Percentiles rank a stretch among this genome's conserved stretches.
Evolutionary conservation across 169 alveolate species (phyloP).

Genomic region (Plasmodium chabaudi): DNA sequence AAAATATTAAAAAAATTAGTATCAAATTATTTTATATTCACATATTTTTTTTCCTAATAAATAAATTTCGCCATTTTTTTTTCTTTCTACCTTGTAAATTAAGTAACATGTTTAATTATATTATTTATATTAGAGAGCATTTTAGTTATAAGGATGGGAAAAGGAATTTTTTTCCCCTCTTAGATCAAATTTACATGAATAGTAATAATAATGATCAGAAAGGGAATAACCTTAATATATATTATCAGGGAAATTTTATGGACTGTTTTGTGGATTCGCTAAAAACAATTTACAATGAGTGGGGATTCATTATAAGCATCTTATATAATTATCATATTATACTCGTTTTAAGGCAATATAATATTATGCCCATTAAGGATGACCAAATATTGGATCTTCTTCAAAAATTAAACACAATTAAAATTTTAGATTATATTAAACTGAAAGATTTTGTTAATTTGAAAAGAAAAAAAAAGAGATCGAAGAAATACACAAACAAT

Average conservation of each 20-base stretch:
- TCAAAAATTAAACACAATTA: conserved; percentile 17
- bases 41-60: conserved; percentile 33
- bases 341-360: conserved; percentile 49
- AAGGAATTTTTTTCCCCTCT: conserved; percentile 17
- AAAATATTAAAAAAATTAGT: conserved; percentile 52
- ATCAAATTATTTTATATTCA: conserved; percentile 56
- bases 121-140: conserved; percentile 34
- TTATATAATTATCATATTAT: conserved; percentile 63
- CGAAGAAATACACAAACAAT: background rate
- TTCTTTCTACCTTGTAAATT: conserved; percentile 49
- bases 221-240: conserved; percentile 1
- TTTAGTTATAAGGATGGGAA: conserved; percentile 11
- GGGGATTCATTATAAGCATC: conserved; percentile 35
- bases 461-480: conserved; percentile 19
- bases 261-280: conserved; percentile 54
- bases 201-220: background rate
- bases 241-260: conserved; percentile 64
- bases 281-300: conserved; percentile 47
- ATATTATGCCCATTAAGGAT: conserved; percentile 32
- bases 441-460: conserved; percentile 48
- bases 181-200: conserved; percentile 25
- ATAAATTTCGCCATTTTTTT: conserved; percentile 67
- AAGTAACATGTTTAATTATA: conserved; percentile 55
- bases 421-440: conserved; percentile 23
- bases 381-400: conserved; percentile 39